Evolutionary conservation across 306 rosid genomes (phyloP), one percentile per base, ranked within the genome.

Genomic region (Dalbergia cultrata): DNA sequence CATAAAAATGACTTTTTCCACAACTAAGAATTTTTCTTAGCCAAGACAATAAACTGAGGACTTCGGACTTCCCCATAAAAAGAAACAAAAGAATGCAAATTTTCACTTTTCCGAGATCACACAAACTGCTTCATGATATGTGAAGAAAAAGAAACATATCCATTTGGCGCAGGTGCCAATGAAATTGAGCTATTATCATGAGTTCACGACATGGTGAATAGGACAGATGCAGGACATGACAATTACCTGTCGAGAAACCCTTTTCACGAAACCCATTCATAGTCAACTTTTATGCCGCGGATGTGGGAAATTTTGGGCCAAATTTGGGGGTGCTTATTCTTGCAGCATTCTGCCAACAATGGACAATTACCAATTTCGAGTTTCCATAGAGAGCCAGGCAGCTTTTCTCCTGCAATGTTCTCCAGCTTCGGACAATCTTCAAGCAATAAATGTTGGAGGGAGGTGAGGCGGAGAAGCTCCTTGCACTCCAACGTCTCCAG

Each of bases 251-350:
- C 3, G 16, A 41, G 39, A 61, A 43, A 14, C 16, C 11, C 2
- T 17, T 5, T 33, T 33, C 50, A 74, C 5, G 2, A 19, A 7
- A 39, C 8, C 44, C 8, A 5, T 5, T n/a, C 8, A 5, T 7
- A 5, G 1, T 9, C 0, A 35, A 53, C 47, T 0, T 0, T 0
- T 16, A 67, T 56, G 13, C 11, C 2, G 0, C 3, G 47, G 19
- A 67, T 26, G 67, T 77, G 81, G 58, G 75, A 77, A 58, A 67
- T 52, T 41, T 39, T 77, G 67, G 17, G 45, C 75, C 67, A 77
- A 39, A 53, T 54, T 39, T 54, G 33, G 1, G n/a, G 19, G 26
- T 65, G 8, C 57, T 52, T 66, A 13, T 0, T 53, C 12, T 56
- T 33, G 81, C 54, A 77, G 16, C 1, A 11, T 77, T 77, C 33